Conservation (phyloP, 2,329 filamentous ascomycete species). For the Colletotrichum paranaense region DNA sequence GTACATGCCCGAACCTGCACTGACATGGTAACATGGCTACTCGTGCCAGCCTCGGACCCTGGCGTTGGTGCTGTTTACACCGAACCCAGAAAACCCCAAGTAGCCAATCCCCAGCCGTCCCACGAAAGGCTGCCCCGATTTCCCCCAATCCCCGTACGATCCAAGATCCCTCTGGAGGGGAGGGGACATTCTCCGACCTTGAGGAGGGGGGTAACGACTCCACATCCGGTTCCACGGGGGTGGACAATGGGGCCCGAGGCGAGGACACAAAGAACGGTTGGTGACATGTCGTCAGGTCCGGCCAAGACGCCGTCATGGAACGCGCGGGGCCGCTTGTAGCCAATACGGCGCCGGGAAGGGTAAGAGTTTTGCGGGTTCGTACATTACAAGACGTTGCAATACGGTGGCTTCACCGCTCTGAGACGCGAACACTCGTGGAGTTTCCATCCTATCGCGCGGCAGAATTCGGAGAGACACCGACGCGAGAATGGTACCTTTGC, state of each 20-base stretch:
- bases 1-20: not conserved
- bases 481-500: not conserved
- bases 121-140: conserved; percentile 27
- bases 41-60: conserved; percentile 30
- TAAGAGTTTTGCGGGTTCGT: conserved; percentile 2
- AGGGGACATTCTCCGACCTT: conserved; percentile 11
- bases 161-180: conserved; percentile 32
- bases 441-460: conserved; percentile 8
- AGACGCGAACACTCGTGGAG: conserved; percentile 23
- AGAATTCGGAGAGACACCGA: conserved; percentile 34
- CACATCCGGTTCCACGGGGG: conserved; percentile 23
- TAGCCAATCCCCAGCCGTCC: conserved; percentile 32
- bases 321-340: not conserved
- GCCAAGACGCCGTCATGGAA: conserved; percentile 22
- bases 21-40: conserved; percentile 4
- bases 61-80: conserved; percentile 29
- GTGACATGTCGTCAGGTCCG: conserved; percentile 27
- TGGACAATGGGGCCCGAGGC: not conserved
- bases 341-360: conserved; percentile 27
- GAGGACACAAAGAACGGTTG: not conserved
- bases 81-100: conserved; percentile 27
- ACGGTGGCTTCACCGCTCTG: conserved; percentile 31
- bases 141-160: conserved; percentile 35
- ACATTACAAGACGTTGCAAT: not conserved
- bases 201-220: conserved; percentile 3